These are phyloP conservation scores for Carnegiea gigantea DNA, from an alignment of 179 eudicot species.

Conservation along the genomic window DNA sequence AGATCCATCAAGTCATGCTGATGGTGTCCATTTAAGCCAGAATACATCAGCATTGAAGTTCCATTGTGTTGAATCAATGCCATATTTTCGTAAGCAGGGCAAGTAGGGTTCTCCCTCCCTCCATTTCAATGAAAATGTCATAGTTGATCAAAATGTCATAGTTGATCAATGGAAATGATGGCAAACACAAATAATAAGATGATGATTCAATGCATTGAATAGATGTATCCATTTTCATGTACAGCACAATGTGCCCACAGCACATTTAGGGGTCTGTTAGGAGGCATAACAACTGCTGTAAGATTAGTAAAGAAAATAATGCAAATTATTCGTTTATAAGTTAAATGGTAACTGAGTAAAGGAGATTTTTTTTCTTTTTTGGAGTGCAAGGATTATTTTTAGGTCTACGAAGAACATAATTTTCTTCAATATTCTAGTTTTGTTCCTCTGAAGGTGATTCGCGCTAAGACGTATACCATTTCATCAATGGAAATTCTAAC, in stretches of 20 bases:
- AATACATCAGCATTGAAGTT: neutral
- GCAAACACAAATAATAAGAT: neutral
- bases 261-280: neutral
- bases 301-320: neutral
- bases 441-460: neutral
- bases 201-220: neutral
- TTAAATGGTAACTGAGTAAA: neutral
- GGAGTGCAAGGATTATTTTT: neutral
- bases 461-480: neutral
- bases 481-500: neutral
- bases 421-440: neutral
- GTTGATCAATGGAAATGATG: neutral
- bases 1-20: neutral
- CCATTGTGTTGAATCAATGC: neutral
- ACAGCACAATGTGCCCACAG: neutral
- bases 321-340: neutral
- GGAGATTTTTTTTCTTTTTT: neutral
- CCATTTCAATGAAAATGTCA: neutral
- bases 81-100: neutral
- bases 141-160: neutral
- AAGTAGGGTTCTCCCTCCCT: neutral
- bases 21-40: neutral
- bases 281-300: neutral
- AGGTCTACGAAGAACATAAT: neutral
- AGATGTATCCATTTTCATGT: neutral